Base-by-base conservation (phyloP, 352 stramenopile species). In the Pythium chondricola region DNA sequence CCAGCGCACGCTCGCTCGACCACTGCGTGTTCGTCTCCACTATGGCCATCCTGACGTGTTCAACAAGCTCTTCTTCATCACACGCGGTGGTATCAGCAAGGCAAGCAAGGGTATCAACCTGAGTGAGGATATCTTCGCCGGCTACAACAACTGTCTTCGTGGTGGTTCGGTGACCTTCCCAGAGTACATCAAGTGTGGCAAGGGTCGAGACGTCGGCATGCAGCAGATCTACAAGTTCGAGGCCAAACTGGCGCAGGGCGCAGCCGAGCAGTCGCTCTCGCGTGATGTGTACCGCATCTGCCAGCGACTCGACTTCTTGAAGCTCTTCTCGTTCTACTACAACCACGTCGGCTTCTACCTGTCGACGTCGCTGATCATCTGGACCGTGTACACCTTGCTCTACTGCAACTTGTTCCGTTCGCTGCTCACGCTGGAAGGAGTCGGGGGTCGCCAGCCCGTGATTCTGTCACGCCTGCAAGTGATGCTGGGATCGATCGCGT, bases 181-280 rank as follows among this genome's bases (percentile, higher is more conserved):
- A n/a, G 97, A 99, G 71, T 99, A 99, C 64, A 83, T 97, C 39
- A 97, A 99, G 73, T 96, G 97, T 37, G 97, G 97, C 43, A 99
- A 99, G 65, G 97, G 97, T 30, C 92, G 97, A 43, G 97, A 99
- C 87, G 97, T 99, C 22, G 97, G 97, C 35, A 98, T 99, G 95
- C 97, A 98, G 62, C 97, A 99, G 65, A 99, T 99, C 56, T 99
- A 99, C 81, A 98, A 99, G 71, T 99, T 99, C 54, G 97, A 99
- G 69, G 96, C 97, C 1, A 99, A 99, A 58, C 72, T 98, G 9
- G 96, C 91, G 48, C 95, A 98, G 68, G 97, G 97, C 42, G 95
- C 96, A 10, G 97, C 92, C 2, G 97, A 99, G 64, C 96, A 99
- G 65, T 99, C 95, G 62, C 72, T 99, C 20, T 98, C 95, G 22